phyloP scores from a whole-genome alignment of 768 basidiomycete species.

The Imleria badia region DNA sequence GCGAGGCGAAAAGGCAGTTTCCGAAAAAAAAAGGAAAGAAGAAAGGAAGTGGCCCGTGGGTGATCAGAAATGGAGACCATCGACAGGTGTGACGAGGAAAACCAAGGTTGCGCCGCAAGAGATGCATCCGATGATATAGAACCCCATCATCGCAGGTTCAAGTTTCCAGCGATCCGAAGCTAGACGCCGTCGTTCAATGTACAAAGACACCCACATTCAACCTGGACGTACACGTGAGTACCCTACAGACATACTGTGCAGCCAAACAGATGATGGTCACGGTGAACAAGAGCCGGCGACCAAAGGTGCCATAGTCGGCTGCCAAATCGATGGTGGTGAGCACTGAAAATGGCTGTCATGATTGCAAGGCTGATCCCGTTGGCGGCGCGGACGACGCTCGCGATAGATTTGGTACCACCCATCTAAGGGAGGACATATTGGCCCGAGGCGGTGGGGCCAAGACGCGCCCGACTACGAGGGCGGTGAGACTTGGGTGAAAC shows the following conservation, averaged over 20 bases:
- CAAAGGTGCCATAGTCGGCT: constrained; percentile 47
- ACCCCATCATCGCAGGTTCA: constrained; percentile 73
- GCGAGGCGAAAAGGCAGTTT: no score
- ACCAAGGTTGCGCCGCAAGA: constrained; percentile 79
- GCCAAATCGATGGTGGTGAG: constrained; percentile 70
- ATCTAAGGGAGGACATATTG: constrained; percentile 84
- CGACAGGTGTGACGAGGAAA: no score
- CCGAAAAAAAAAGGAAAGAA: no score
- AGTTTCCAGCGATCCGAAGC: constrained; percentile 69
- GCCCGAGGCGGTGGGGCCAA: no score
- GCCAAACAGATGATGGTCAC: constrained; percentile 78
- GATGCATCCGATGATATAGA: constrained; percentile 80
- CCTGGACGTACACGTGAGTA: constrained; percentile 56
- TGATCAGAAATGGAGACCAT: no score
- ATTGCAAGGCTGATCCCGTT: constrained; percentile 77
- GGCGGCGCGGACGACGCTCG: constrained; percentile 73
- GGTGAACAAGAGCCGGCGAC: constrained; percentile 73
- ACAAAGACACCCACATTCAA: neutral
- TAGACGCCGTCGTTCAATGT: constrained; percentile 24
- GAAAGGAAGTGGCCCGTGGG: no score
- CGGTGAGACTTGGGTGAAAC: no score
- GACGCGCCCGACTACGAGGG: no score
- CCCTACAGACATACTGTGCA: constrained; percentile 75
- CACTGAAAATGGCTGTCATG: constrained; percentile 79
- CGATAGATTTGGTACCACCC: constrained; percentile 68